These are phyloP conservation scores for Yarrowia sp. DNA, from an alignment of 805 yeast genomes.

Conservation along the genomic window DNA sequence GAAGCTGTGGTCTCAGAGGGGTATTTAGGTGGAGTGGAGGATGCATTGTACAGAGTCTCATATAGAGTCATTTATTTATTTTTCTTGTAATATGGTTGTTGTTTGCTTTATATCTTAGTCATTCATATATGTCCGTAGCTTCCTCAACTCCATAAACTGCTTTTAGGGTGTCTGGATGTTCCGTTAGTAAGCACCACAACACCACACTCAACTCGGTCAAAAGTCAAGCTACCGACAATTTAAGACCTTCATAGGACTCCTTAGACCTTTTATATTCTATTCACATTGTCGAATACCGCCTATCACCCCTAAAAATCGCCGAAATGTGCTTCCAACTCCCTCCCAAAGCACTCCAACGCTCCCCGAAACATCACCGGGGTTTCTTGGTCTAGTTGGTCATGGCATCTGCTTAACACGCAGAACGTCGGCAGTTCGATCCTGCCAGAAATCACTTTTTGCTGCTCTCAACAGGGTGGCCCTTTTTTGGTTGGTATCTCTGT, in stretches of 20 bases:
- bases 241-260: too few relatives aligned
- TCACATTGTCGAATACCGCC: too few relatives aligned
- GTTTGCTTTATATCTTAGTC: neutral
- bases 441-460: constrained; percentile 38
- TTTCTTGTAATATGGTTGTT: neutral
- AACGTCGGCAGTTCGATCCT: constrained; percentile 99
- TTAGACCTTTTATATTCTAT: too few relatives aligned
- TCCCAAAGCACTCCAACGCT: too few relatives aligned
- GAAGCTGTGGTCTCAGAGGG: constrained; percentile 4
- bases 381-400: constrained; percentile 96
- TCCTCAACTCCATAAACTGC: neutral
- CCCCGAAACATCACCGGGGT: constrained; percentile 30
- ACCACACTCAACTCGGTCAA: too few relatives aligned
- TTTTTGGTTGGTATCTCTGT: neutral
- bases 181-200: too few relatives aligned
- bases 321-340: too few relatives aligned
- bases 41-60: neutral
- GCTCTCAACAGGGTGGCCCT: neutral
- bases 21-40: neutral
- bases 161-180: too few relatives aligned
- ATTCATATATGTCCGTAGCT: neutral
- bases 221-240: too few relatives aligned
- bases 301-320: too few relatives aligned
- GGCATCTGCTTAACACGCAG: constrained; percentile 99
- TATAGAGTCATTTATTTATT: neutral